Evolutionary conservation across 345 rosid species (phyloP).

Genomic region (Bruguiera sexangula): DNA sequence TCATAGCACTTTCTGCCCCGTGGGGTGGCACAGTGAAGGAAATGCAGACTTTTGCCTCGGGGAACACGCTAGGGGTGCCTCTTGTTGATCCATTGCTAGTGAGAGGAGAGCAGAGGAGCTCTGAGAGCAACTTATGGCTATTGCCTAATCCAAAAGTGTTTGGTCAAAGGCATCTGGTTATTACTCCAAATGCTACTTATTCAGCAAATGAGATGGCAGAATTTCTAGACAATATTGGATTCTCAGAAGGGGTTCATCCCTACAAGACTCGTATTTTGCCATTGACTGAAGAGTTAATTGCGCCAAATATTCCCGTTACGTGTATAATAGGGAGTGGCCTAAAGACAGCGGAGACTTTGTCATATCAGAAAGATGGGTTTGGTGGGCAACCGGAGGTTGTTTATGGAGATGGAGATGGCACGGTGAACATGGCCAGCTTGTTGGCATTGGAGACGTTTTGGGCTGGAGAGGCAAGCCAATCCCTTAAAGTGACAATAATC

Average conservation of each 20-base stretch:
- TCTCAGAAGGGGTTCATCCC: conserved; percentile 53
- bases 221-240: conserved; percentile 65
- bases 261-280: conserved; percentile 58
- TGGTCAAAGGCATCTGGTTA: conserved; percentile 40
- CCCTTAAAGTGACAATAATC: conserved; percentile 40
- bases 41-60: conserved; percentile 71
- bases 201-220: conserved; percentile 44
- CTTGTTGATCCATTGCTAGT: conserved; percentile 73
- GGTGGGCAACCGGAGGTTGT: conserved; percentile 54
- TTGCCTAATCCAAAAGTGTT: conserved; percentile 58
- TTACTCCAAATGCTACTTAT: conserved; percentile 44
- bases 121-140: conserved; percentile 86
- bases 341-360: conserved; percentile 55
- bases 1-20: conserved; percentile 70
- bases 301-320: conserved; percentile 62
- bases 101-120: conserved; percentile 66
- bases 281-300: conserved; percentile 27
- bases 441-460: conserved; percentile 49
- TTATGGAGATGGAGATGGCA: conserved; percentile 90
- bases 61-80: conserved; percentile 68
- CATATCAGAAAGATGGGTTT: conserved; percentile 51
- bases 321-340: conserved; percentile 59
- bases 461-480: conserved; percentile 32
- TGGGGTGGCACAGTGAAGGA: conserved; percentile 71
- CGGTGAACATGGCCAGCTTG: conserved; percentile 68